phyloP scores from a whole-genome alignment of 2,329 filamentous ascomycete species.

The Verticillium tricorpus region DNA sequence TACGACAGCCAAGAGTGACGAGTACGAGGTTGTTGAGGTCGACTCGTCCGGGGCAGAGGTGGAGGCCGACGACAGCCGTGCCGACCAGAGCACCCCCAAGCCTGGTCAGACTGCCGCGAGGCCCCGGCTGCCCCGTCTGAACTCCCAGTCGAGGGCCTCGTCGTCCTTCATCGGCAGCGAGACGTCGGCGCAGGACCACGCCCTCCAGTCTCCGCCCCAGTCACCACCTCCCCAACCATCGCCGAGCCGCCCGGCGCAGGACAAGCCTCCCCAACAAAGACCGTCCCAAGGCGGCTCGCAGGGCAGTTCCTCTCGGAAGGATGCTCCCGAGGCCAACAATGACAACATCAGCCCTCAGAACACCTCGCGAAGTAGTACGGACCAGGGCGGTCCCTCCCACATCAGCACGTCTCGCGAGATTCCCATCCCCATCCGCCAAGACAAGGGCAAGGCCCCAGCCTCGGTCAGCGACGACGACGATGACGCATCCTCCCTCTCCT shows the following conservation, averaged over 20 bases:
- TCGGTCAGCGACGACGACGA: slow-evolving; percentile 1
- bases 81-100: not conserved
- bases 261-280: slow-evolving; percentile 4
- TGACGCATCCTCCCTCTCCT: not conserved
- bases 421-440: slow-evolving; percentile 9
- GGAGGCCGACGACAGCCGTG: not conserved
- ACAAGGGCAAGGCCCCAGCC: not conserved
- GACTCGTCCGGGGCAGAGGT: slow-evolving; percentile 1
- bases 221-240: not conserved
- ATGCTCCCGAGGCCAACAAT: not conserved
- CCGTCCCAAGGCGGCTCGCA: not conserved
- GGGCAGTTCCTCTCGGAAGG: not conserved
- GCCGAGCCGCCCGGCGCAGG: not conserved
- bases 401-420: slow-evolving; percentile 11
- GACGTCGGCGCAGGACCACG: not conserved
- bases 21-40: slow-evolving; percentile 12
- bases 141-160: slow-evolving; percentile 11
- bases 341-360: not conserved
- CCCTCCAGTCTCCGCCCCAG: not conserved
- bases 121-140: slow-evolving; percentile 11
- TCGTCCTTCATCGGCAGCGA: slow-evolving; percentile 7
- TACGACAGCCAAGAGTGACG: slow-evolving; percentile 4
- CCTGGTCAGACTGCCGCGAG: slow-evolving; percentile 3
- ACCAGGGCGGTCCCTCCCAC: slow-evolving; percentile 5
- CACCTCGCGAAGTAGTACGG: not conserved